phyloP scores from a whole-genome alignment of 371 early-diverging fungal species.

The Mortierella sp. region DNA sequence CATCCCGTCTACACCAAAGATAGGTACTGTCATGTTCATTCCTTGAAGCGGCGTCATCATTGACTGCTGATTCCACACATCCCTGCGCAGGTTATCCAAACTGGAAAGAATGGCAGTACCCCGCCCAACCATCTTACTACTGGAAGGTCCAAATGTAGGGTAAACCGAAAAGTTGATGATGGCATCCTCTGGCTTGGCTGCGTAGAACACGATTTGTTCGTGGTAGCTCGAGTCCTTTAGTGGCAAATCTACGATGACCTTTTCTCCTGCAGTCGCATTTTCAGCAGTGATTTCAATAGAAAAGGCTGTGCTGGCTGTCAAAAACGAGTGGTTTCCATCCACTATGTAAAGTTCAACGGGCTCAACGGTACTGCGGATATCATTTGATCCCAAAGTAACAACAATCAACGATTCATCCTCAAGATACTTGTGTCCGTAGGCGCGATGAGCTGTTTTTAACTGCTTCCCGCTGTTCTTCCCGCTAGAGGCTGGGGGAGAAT shows the following conservation, averaged over 20 bases:
- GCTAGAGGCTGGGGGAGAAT: constrained; percentile 48
- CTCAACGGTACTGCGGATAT: constrained; percentile 64
- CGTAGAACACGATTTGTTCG: constrained; percentile 74
- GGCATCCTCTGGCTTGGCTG: constrained; percentile 66
- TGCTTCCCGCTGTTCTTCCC: constrained; percentile 31
- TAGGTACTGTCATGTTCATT: constrained; percentile 67
- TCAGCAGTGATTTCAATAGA: constrained; percentile 73
- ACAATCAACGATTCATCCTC: constrained; percentile 74
- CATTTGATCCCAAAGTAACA: constrained; percentile 78
- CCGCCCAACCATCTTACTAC: constrained; percentile 66
- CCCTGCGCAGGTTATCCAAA: constrained; percentile 53
- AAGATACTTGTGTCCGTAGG: constrained; percentile 78
- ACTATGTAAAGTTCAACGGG: constrained; percentile 59
- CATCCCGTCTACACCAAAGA: constrained; percentile 66
- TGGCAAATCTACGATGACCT: constrained; percentile 74
- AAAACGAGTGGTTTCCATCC: constrained; percentile 44
- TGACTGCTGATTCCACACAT: constrained; percentile 35
- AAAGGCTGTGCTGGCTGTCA: constrained; percentile 60
- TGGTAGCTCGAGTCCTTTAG: constrained; percentile 58
- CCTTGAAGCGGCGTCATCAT: constrained; percentile 50
- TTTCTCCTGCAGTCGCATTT: constrained; percentile 70
- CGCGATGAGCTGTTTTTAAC: constrained; percentile 58
- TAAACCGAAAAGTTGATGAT: constrained; percentile 74
- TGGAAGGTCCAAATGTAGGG: constrained; percentile 69
- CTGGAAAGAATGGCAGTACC: constrained; percentile 69